These are phyloP conservation scores for Penicillium sumatraense DNA, from an alignment of 2,329 filamentous ascomycete genomes.

Conservation along the genomic window DNA sequence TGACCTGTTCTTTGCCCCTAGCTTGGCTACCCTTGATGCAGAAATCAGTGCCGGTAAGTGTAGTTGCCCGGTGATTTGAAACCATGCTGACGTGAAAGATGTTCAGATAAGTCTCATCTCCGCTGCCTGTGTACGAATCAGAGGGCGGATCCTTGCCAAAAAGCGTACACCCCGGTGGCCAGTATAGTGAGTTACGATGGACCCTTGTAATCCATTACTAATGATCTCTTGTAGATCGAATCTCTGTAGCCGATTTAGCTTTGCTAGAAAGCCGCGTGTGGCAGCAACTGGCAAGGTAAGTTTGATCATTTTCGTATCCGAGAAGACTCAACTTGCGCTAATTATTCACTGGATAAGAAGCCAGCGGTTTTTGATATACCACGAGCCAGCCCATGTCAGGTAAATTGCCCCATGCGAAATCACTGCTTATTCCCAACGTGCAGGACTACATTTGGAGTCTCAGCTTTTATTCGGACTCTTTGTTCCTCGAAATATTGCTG, in stretches of 20 bases:
- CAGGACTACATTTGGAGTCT: no score
- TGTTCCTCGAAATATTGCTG: not conserved
- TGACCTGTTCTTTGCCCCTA: not conserved
- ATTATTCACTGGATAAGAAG: not conserved
- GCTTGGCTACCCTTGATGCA: not conserved
- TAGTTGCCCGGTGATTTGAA: not conserved
- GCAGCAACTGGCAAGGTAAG: not conserved
- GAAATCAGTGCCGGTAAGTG: not conserved
- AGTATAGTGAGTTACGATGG: not conserved
- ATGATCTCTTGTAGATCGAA: not conserved
- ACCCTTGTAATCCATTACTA: not conserved
- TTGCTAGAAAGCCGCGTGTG: not conserved
- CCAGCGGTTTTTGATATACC: not conserved
- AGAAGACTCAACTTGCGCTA: not conserved
- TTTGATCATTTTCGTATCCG: no score
- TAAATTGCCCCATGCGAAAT: no score
- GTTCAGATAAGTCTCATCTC: not conserved
- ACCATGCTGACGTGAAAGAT: not conserved
- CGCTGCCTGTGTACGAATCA: no score
- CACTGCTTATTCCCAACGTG: no score
- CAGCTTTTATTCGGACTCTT: no score
- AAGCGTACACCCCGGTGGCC: not conserved
- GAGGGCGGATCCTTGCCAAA: not conserved
- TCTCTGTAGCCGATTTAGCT: not conserved
- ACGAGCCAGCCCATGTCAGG: not conserved